Evolutionary conservation across 2,329 filamentous ascomycete species (phyloP).

Genomic region (Cryoendolithus antarcticus): DNA sequence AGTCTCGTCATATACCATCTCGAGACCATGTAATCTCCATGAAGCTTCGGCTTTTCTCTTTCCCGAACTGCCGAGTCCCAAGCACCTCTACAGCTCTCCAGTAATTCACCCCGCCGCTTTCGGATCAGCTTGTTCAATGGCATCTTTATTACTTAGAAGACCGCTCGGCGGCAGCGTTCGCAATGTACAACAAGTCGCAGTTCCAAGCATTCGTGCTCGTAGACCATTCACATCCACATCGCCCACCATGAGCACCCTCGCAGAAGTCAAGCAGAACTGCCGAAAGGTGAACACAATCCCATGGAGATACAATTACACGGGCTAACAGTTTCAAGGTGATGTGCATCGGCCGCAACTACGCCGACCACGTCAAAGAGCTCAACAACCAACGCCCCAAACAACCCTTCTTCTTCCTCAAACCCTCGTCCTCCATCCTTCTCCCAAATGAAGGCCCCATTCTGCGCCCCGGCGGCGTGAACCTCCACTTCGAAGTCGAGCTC

Average conservation of each 20-base stretch:
- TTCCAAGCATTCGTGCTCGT: too few relatives aligned
- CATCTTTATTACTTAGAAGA: too few relatives aligned
- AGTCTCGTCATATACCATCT: too few relatives aligned
- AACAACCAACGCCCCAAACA: constrained; percentile 80
- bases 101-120: too few relatives aligned
- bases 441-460: constrained; percentile 69
- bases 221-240: background rate
- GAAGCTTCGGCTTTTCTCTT: too few relatives aligned
- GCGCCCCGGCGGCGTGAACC: constrained; percentile 65
- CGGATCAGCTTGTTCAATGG: too few relatives aligned
- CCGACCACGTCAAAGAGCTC: constrained; percentile 87
- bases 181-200: too few relatives aligned
- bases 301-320: background rate
- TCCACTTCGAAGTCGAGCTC: constrained; percentile 94
- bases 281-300: constrained; percentile 30
- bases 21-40: too few relatives aligned
- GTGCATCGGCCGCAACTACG: constrained; percentile 94
- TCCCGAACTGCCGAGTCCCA: too few relatives aligned
- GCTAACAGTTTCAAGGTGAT: constrained; percentile 47
- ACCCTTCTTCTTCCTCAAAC: constrained; percentile 99
- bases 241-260: constrained; percentile 6
- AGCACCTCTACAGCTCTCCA: too few relatives aligned
- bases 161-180: too few relatives aligned
- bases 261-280: constrained; percentile 31
- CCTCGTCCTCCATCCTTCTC: constrained; percentile 70